Conservation (phyloP, 1,284 basidiomycete species). For the Schizophyllum amplum region DNA sequence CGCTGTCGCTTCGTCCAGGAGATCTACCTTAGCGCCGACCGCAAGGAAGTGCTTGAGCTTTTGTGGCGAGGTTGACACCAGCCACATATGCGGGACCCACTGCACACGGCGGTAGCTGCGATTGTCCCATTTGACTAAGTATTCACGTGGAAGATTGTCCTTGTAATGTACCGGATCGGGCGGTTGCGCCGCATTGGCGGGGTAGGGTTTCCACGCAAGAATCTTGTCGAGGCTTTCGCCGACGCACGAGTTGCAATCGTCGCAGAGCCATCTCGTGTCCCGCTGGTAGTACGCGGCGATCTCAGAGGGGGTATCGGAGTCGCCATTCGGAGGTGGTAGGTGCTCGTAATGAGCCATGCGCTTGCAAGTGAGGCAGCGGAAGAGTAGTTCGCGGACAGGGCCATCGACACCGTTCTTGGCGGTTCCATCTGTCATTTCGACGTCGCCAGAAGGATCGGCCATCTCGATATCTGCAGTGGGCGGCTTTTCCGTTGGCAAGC, state of each 20-base stretch:
- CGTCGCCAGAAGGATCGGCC: slow-evolving; percentile 18
- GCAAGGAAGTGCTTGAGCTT: slow-evolving; percentile 75
- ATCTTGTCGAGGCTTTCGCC: slow-evolving; percentile 72
- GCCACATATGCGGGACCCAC: slow-evolving; percentile 91
- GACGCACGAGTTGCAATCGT: slow-evolving; percentile 69
- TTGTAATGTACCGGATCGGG: slow-evolving; percentile 42
- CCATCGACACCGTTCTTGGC: slow-evolving; percentile 11
- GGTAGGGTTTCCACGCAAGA: slow-evolving; percentile 84
- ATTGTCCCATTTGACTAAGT: slow-evolving; percentile 82
- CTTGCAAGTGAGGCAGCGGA: slow-evolving; percentile 76
- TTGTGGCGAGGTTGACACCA: slow-evolving; percentile 49
- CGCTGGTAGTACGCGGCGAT: slow-evolving; percentile 61
- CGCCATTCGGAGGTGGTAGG: slow-evolving; percentile 34
- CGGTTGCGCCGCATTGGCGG: slow-evolving; percentile 50
- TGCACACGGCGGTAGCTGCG: slow-evolving; percentile 69
- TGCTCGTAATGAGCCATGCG: slow-evolving; percentile 77
- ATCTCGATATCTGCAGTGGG: slow-evolving; percentile 9
- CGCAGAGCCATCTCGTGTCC: slow-evolving; percentile 64
- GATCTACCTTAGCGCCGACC: slow-evolving; percentile 60
- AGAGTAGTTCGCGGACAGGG: slow-evolving; percentile 44
- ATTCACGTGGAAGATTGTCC: slow-evolving; percentile 68
- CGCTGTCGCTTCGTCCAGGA: slow-evolving; percentile 42
- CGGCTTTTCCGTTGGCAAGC: slow-evolving; percentile 15
- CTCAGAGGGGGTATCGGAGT: slow-evolving; percentile 31
- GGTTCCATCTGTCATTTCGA: slow-evolving; percentile 24